Evolutionary conservation across 1,284 basidiomycete genomes (phyloP).

Genomic region (Ganoderma sinense): DNA sequence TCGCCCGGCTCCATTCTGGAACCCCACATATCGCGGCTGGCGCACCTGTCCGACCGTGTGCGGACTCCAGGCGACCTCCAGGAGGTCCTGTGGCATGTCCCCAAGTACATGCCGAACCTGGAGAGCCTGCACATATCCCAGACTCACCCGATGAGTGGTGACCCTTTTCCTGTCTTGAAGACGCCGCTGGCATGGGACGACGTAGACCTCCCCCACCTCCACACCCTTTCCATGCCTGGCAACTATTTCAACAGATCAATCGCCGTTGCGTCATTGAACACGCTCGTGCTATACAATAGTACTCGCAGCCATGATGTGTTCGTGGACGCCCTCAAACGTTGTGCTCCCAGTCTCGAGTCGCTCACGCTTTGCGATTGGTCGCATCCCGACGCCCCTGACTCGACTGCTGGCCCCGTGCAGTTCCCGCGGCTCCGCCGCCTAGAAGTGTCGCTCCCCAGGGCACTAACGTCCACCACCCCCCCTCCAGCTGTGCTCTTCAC

Average conservation of each 20-base stretch:
- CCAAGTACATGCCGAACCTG: background rate
- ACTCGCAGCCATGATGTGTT: background rate
- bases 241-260: background rate
- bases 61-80: background rate
- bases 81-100: background rate
- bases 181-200: background rate
- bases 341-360: background rate
- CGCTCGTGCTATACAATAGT: background rate
- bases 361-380: background rate
- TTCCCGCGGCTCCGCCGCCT: background rate
- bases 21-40: background rate
- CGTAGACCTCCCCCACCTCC: background rate
- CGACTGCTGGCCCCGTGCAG: background rate
- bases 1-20: background rate
- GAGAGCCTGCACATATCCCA: background rate
- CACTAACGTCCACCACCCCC: background rate
- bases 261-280: background rate
- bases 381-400: background rate
- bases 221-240: background rate
- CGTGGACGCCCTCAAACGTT: background rate
- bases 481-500: background rate
- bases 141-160: background rate
- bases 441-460: background rate
- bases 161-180: background rate
- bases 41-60: background rate